A percentile compares a stretch with the other conserved stretches of the same genome.
These are phyloP conservation scores for Naumovozyma castellii DNA, from an alignment of 805 yeast species.

Conservation along the genomic window DNA sequence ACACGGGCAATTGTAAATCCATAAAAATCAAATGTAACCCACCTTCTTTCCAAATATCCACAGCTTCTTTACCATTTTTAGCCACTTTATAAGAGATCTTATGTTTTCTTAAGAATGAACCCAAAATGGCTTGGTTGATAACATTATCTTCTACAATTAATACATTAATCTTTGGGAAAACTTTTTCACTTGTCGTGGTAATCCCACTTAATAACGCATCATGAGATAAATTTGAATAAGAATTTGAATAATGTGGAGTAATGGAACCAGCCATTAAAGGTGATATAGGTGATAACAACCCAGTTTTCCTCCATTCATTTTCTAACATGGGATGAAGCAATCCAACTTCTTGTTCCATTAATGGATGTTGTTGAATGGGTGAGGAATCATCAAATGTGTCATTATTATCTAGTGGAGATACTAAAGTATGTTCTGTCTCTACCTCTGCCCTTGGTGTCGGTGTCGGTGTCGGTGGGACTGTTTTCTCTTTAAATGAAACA, in stretches of 20 bases:
- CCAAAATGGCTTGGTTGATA: conserved; percentile 85
- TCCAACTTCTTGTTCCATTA: conserved; percentile 24
- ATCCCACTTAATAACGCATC: conserved; percentile 1
- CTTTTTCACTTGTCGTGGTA: conserved; percentile 37
- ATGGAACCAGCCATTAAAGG: background rate
- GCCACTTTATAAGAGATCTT: conserved; percentile 80
- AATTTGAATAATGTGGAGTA: background rate
- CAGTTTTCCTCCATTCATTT: conserved; percentile 7
- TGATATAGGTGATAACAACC: background rate
- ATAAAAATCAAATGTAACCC: conserved; percentile 89
- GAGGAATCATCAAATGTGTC: background rate
- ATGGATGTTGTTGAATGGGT: conserved; percentile 5
- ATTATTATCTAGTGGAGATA: background rate
- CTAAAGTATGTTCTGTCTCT: too few relatives aligned
- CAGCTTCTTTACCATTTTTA: conserved; percentile 88
- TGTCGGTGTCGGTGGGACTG: background rate
- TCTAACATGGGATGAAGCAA: conserved; percentile 14
- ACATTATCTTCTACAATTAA: conserved; percentile 93
- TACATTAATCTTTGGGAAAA: conserved; percentile 82
- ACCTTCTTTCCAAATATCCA: conserved; percentile 88
- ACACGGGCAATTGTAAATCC: conserved; percentile 95
- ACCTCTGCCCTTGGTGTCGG: too few relatives aligned
- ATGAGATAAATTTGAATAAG: background rate
- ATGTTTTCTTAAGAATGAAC: conserved; percentile 77
- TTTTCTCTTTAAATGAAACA: conserved; percentile 1